Evolutionary conservation across 108 stramenopile species (phyloP), one percentile per base, ranked within the genome.

Genomic region (Skeletonema costatum): DNA sequence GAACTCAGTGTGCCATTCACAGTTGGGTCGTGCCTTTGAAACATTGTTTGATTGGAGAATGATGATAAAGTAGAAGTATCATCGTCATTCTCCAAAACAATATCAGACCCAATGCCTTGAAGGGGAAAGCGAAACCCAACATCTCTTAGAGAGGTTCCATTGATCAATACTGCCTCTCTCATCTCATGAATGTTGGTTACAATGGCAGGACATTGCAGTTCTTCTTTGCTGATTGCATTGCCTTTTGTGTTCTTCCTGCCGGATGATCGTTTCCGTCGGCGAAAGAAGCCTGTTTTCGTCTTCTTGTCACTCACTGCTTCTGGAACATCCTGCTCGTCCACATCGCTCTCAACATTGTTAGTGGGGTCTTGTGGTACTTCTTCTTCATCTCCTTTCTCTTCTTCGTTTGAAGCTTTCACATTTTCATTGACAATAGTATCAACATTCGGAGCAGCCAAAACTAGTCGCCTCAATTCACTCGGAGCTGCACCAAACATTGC

Each of bases 71-170:
- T 21, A 5, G 36, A 8, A n/a, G 16, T 21, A 5, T 33, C 36
- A n/a, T 17, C 21, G 0, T 50, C 62, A 12, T 36, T 32, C 25
- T 59, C 59, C 32, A 73, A 29, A 61, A 77, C 42, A 19, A 58
- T 21, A 36, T 75, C 81, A 17, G 81, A 82, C 59, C 70, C 74
- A 0, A 83, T 59, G 1, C 78, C 78, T 29, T 32, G 19, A 16
- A 71, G 46, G 7, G 82, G 77, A 41, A 83, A 80, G 9, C 78
- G 73, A 70, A 83, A 83, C 17, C 82, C 82, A 36, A 83, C 69
- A 70, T 85, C 80, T 39, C 48, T 66, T 1, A 85, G 51, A 25
- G 84, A 70, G 25, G 67, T 60, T 60, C 66, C 67, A 14, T 81
- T 73, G 14, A 59, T 42, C 29, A 85, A 64, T 12, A 81, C 70